Percentiles rank a stretch among this genome's conserved stretches.
phyloP scores from a whole-genome alignment of 2,329 filamentous ascomycete species.

The Talaromyces sp. region DNA sequence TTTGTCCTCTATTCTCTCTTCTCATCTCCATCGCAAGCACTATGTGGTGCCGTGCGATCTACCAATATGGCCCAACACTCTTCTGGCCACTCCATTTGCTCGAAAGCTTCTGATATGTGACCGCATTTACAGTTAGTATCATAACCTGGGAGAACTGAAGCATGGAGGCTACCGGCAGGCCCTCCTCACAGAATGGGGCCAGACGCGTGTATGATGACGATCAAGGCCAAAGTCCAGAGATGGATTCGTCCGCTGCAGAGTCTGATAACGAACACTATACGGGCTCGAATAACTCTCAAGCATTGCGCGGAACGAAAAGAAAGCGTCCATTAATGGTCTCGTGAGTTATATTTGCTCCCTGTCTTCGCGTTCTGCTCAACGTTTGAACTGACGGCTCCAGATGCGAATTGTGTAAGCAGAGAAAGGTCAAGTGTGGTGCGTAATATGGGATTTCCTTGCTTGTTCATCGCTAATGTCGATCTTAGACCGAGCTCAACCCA shows the following conservation, averaged over 20 bases:
- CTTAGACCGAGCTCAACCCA: conserved; percentile 50
- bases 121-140: neutral
- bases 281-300: conserved; percentile 25
- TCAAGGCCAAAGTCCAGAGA: conserved; percentile 29
- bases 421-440: conserved; percentile 45
- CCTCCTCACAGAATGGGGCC: conserved; percentile 21
- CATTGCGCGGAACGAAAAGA: conserved; percentile 29
- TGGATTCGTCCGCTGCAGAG: conserved; percentile 32
- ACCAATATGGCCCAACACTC: neutral
- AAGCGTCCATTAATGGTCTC: conserved; percentile 37
- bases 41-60: neutral
- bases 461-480: neutral
- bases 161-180: conserved; percentile 23
- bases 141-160: neutral
- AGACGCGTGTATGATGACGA: conserved; percentile 22
- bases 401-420: conserved; percentile 42
- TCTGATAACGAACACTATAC: conserved; percentile 29
- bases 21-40: too few species aligned
- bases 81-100: neutral
- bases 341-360: conserved; percentile 24
- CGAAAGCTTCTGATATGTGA: too few species aligned
- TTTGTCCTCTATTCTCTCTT: neutral
- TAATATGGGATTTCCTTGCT: neutral
- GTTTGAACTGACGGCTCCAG: conserved; percentile 26
- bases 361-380: neutral